phyloP scores from a whole-genome alignment of 768 basidiomycete species.

The Amanita exitialis region DNA sequence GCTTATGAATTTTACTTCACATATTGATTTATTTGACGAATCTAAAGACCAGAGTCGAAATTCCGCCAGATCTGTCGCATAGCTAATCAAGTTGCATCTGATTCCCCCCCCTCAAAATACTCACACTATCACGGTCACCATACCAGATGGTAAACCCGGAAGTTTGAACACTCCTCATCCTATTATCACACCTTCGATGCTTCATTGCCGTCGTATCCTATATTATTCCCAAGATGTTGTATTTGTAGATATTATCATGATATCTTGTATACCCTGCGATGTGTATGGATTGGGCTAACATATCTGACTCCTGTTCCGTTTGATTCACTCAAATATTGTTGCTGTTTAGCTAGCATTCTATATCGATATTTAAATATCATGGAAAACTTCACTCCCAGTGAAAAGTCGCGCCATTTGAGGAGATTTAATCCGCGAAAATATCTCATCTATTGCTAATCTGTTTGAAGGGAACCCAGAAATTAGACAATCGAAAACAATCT shows the following conservation, averaged over 20 bases:
- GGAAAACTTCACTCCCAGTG: background rate
- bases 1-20: slow-evolving; percentile 34
- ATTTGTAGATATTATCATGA: slow-evolving; percentile 3
- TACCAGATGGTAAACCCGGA: background rate
- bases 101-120: background rate
- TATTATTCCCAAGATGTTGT: background rate
- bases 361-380: background rate
- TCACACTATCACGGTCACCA: background rate
- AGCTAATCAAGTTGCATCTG: background rate
- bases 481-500: too few relatives aligned
- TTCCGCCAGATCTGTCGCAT: background rate
- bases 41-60: background rate
- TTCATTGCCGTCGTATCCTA: background rate
- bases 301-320: background rate
- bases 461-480: too few relatives aligned
- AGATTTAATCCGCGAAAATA: too few relatives aligned
- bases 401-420: background rate
- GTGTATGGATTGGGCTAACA: background rate
- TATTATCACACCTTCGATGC: background rate
- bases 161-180: slow-evolving; percentile 1
- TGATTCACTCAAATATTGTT: background rate
- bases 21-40: slow-evolving; percentile 27
- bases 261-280: background rate
- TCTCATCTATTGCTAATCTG: too few relatives aligned
- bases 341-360: background rate